These are phyloP conservation scores for Fraxinus cuspidata DNA, from an alignment of 257 asterid species.

Conservation along the genomic window DNA sequence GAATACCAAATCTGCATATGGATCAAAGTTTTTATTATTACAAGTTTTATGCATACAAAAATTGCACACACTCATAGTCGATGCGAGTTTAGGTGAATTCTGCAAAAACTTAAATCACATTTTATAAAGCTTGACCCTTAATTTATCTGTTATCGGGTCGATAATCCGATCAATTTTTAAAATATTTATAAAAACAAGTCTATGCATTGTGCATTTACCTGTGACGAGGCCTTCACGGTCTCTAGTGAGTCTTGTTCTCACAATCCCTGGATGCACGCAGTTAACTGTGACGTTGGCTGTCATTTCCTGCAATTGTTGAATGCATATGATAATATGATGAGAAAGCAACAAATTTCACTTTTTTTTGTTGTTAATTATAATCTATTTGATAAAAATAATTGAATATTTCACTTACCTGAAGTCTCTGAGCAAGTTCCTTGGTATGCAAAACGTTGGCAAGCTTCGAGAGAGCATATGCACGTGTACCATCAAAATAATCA, in stretches of 20 bases:
- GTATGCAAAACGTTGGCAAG: conserved; percentile 98
- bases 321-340: not conserved
- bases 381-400: not conserved
- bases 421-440: conserved; percentile 83
- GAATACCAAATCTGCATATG: conserved; percentile 72
- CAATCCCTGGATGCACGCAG: conserved; percentile 97
- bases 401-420: conserved; percentile 41
- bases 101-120: too few relatives aligned
- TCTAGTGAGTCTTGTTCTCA: conserved; percentile 83
- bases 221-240: conserved; percentile 90
- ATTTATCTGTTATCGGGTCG: too few relatives aligned
- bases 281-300: conserved; percentile 88
- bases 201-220: conserved; percentile 38
- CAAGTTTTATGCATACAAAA: not conserved
- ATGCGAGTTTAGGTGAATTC: too few relatives aligned
- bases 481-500: conserved; percentile 80
- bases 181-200: not conserved
- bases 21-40: not conserved
- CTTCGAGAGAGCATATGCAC: conserved; percentile 98
- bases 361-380: not conserved
- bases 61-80: too few relatives aligned
- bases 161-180: too few relatives aligned
- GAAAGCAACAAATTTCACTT: conserved; percentile 44
- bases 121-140: too few relatives aligned
- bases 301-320: conserved; percentile 60